Evolutionary conservation across 2,329 filamentous ascomycete genomes (phyloP).

Genomic region (Penicillium olsonii): DNA sequence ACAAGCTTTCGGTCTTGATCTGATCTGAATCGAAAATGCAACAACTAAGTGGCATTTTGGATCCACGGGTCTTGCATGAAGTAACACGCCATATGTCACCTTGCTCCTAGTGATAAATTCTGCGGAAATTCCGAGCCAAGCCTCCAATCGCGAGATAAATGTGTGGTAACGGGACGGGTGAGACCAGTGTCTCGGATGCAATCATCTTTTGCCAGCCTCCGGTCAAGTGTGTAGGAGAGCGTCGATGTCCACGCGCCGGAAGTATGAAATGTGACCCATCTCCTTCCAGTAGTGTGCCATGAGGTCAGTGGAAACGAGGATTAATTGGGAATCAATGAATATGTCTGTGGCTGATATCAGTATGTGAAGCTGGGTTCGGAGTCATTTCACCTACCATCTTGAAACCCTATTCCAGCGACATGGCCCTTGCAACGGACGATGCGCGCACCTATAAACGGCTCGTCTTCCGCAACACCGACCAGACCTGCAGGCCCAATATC

Average conservation of each 20-base stretch:
- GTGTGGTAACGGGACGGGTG: too few species aligned
- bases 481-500: slow-evolving; percentile 71
- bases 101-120: too few species aligned
- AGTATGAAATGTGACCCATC: slow-evolving; percentile 49
- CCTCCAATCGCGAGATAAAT: too few species aligned
- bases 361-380: background rate
- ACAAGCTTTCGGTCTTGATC: too few species aligned
- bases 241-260: slow-evolving; percentile 46
- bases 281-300: slow-evolving; percentile 80
- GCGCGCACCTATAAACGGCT: slow-evolving; percentile 70
- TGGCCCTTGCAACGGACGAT: slow-evolving; percentile 76
- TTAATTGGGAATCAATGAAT: slow-evolving; percentile 73
- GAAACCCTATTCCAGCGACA: slow-evolving; percentile 72
- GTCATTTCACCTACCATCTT: slow-evolving; percentile 60
- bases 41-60: too few species aligned
- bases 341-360: slow-evolving; percentile 27
- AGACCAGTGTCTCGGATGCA: too few species aligned
- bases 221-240: slow-evolving; percentile 34
- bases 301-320: slow-evolving; percentile 74
- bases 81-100: too few species aligned
- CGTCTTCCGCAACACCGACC: slow-evolving; percentile 64
- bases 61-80: too few species aligned
- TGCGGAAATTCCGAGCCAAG: too few species aligned
- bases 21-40: too few species aligned
- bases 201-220: background rate